A percentile compares a stretch with the other conserved stretches of the same genome.
Evolutionary conservation across 2,329 filamentous ascomycete genomes (phyloP).

Genomic region (Talaromyces sp.): DNA sequence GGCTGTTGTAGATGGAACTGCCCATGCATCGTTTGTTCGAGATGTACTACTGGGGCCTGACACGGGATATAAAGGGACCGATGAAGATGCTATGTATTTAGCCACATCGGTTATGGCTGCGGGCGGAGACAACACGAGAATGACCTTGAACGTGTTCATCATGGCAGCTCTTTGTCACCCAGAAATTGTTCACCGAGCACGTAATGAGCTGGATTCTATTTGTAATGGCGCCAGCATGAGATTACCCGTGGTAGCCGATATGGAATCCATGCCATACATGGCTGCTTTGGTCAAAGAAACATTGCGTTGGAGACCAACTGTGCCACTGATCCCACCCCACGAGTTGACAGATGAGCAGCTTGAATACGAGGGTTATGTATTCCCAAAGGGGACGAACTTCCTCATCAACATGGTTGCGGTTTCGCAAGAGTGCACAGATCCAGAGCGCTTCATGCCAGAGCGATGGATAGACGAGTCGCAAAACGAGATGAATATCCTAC

Average conservation of each 20-base stretch:
- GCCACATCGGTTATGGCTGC: background rate
- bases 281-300: slow-evolving; percentile 2
- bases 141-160: background rate
- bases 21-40: background rate
- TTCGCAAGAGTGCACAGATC: background rate
- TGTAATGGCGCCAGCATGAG: background rate
- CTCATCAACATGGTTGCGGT: background rate
- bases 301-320: slow-evolving; percentile 2
- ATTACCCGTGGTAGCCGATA: background rate
- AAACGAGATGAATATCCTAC: background rate
- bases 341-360: background rate
- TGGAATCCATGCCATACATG: background rate
- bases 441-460: background rate
- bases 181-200: background rate
- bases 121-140: background rate
- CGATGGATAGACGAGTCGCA: background rate
- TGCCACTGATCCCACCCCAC: background rate
- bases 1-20: background rate
- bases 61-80: background rate
- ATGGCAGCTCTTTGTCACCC: background rate
- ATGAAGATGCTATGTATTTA: background rate
- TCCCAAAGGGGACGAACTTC: background rate
- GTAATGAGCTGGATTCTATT: background rate
- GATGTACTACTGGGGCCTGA: background rate
- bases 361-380: background rate